phyloP scores from a whole-genome alignment of 305 asterid species.

The Plantago coronopus region DNA sequence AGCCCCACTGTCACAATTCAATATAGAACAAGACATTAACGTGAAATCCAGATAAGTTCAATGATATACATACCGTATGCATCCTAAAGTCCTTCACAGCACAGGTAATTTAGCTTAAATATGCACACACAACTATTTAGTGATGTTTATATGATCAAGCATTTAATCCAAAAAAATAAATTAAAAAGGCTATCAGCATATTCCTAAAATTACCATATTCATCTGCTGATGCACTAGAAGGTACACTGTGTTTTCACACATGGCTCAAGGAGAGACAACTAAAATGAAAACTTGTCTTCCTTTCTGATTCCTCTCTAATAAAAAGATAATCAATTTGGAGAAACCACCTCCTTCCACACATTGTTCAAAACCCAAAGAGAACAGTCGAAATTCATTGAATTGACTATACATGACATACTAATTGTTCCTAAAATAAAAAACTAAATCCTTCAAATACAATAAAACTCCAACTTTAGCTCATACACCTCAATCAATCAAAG shows the following conservation, averaged over 20 bases:
- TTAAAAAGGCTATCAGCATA: background rate
- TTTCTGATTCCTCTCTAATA: background rate
- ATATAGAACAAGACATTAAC: conserved; percentile 13
- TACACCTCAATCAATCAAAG: background rate
- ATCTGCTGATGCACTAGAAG: background rate
- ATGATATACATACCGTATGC: background rate
- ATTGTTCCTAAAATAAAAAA: background rate
- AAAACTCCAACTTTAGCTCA: background rate
- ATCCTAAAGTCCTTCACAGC: conserved; percentile 1
- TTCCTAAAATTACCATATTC: background rate
- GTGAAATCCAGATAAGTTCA: conserved; percentile 9
- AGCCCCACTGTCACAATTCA: conserved; percentile 74
- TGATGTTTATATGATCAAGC: background rate
- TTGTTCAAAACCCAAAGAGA: no score
- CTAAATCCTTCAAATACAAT: background rate
- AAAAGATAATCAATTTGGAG: background rate
- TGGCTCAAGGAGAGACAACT: background rate
- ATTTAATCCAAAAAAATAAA: no score
- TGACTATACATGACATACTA: background rate
- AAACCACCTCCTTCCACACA: no score
- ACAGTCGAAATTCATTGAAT: background rate
- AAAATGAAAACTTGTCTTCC: background rate
- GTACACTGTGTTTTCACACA: background rate
- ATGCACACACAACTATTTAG: background rate
- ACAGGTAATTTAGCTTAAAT: background rate